phyloP scores from a whole-genome alignment of 257 asterid species.

The Cruciata laevipes region DNA sequence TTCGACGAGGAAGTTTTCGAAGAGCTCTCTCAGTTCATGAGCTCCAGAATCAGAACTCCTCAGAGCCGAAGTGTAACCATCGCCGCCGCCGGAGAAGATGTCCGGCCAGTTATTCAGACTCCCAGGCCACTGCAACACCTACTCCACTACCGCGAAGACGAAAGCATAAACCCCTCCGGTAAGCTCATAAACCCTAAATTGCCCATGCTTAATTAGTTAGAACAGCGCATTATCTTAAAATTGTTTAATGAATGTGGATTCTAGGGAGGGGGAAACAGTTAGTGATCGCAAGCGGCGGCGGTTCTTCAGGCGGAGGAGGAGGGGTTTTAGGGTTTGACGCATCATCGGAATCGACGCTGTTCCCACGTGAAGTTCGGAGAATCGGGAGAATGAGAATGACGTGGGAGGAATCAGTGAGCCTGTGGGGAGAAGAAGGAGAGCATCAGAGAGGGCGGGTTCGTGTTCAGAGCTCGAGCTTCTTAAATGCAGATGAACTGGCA shows the following conservation, averaged over 20 bases:
- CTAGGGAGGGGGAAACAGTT: conserved; percentile 28
- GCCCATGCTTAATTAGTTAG: no score
- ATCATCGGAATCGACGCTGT: conserved; percentile 10
- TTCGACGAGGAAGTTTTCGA: conserved; percentile 49
- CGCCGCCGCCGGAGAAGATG: conserved; percentile 21
- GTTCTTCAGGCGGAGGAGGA: no score
- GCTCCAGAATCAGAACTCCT: conserved; percentile 34
- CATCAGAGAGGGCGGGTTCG: conserved; percentile 36
- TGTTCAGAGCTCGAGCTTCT: conserved; percentile 28
- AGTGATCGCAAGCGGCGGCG: conserved; percentile 11
- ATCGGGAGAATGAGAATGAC: conserved; percentile 40
- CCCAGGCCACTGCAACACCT: conserved; percentile 26
- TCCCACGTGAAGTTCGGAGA: conserved; percentile 26
- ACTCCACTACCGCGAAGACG: conserved; percentile 17
- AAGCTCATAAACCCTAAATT: background rate
- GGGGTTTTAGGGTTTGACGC: conserved; percentile 28
- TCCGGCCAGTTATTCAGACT: conserved; percentile 6
- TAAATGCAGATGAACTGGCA: conserved; percentile 39
- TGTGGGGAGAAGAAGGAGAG: conserved; percentile 48
- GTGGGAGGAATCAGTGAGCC: conserved; percentile 44
- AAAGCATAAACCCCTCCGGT: conserved; percentile 25
- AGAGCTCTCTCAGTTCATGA: conserved; percentile 43
- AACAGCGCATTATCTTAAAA: background rate
- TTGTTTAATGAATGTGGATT: no score
- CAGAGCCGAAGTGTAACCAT: conserved; percentile 15